Percentiles rank a stretch among this genome's conserved stretches.
Conservation (phyloP, 352 stramenopile genomes). For the Pythium guiyangense region DNA sequence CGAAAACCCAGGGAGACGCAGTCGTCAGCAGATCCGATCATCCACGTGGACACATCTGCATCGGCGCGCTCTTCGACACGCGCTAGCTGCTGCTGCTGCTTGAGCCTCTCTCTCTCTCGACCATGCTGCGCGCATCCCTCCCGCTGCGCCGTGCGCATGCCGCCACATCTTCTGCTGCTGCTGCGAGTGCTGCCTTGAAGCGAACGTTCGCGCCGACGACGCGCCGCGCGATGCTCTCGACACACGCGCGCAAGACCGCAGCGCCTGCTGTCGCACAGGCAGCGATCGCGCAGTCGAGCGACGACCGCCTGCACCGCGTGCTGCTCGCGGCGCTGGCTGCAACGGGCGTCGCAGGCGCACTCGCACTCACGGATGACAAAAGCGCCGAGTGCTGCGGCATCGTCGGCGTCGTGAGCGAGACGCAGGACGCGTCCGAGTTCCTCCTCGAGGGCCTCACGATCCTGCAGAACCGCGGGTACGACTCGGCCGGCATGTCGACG, state of each 20-base stretch:
- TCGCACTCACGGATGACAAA: constrained; percentile 4
- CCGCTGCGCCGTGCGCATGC: constrained; percentile 9
- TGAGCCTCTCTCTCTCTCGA: neutral
- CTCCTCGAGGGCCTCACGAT: constrained; percentile 87
- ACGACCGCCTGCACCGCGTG: constrained; percentile 1
- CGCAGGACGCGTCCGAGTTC: constrained; percentile 68
- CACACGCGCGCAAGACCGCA: neutral
- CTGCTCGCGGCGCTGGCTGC: constrained; percentile 7
- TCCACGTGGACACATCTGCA: no score
- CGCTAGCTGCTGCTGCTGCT: no score
- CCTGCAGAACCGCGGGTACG: constrained; percentile 96
- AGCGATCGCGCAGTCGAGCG: neutral
- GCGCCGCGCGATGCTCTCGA: no score
- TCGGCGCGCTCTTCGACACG: no score
- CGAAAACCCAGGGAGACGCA: no score
- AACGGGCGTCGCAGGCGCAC: neutral
- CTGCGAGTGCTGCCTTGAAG: neutral
- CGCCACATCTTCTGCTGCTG: neutral
- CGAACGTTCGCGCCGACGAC: neutral
- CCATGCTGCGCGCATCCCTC: constrained; percentile 12
- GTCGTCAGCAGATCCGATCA: no score
- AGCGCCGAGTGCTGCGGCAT: constrained; percentile 65
- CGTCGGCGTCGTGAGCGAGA: constrained; percentile 68
- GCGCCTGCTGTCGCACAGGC: neutral
- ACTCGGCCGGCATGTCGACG: constrained; percentile 96